Base-by-base conservation (phyloP, 495 filamentous ascomycete species). In the Eremomyces bilateralis region DNA sequence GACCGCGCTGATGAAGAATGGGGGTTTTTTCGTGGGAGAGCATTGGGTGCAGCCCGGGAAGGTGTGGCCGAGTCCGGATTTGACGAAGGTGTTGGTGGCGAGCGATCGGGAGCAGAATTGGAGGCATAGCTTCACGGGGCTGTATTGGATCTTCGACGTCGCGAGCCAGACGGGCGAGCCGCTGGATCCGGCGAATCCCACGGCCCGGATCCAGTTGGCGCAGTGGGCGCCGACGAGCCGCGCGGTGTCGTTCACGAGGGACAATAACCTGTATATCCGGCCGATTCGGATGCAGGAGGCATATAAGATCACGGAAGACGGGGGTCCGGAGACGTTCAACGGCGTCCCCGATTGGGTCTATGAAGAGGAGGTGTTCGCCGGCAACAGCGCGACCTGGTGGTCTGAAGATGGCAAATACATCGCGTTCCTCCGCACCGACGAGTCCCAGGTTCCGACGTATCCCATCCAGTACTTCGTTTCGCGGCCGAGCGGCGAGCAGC, bases 281-380 rank as follows among this genome's bases (percentile, higher is more conserved):
- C 71, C 73, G 57, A 64, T 11, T 63, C 62, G 0, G 44, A 60
- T n/a, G 49, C 15, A 16, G 24, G 16, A 53, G 4, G 69, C 83
- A 11, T 64, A 60, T 3, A 69, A 72, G 39, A 74, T 97, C 39
- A 97, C 88, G 11, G 73, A 59, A 40, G 83, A 95, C 51, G 88
- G 88, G 25, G 77, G 84, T 0, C 53, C 62, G 1, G 68, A 95
- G 39, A 65, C 88, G 12, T 95, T 97, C 60, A 90, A 95, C 45
- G 88, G 88, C 15, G 71, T 93, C n/a, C 88, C 88, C 0, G 88
- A 97, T 53, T 97, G 88, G 88, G 88, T 97, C 0, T 97, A 94
- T 44, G 88, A 97, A 49, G 88, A 97, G 49, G 88, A 97, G 53
- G 84, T 97, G 4, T 77, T 95, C 42, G 42, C 57, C 1, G 71